These are phyloP conservation scores for Scheffersomyces illinoinensis DNA, from an alignment of 1,139 yeast genomes.

Conservation along the genomic window DNA sequence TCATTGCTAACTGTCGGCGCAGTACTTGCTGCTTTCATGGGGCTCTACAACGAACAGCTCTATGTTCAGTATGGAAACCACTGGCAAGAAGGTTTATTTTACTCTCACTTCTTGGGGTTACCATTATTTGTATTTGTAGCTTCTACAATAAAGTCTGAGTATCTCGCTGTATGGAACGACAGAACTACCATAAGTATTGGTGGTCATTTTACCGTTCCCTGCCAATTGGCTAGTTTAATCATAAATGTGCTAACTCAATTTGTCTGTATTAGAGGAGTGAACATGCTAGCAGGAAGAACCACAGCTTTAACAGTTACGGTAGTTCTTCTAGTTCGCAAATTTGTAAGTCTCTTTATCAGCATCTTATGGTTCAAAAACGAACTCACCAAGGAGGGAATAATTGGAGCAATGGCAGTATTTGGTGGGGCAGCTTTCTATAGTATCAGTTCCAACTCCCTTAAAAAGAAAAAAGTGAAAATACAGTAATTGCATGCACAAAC, in stretches of 20 bases:
- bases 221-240: conserved; percentile 24
- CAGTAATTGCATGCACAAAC: neutral
- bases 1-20: conserved; percentile 46
- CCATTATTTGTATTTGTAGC: conserved; percentile 50
- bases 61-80: conserved; percentile 52
- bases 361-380: conserved; percentile 47
- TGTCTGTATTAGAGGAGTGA: conserved; percentile 68
- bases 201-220: conserved; percentile 7
- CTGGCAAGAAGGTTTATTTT: conserved; percentile 69
- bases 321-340: conserved; percentile 59
- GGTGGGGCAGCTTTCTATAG: conserved; percentile 54
- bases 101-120: conserved; percentile 57
- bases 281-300: conserved; percentile 55
- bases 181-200: neutral
- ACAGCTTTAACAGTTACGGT: conserved; percentile 64
- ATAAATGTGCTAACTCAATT: conserved; percentile 62
- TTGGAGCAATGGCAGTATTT: conserved; percentile 55
- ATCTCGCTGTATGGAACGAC: conserved; percentile 11
- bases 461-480: neutral
- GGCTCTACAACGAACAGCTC: conserved; percentile 55
- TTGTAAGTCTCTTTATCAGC: conserved; percentile 58
- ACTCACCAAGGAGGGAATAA: conserved; percentile 34
- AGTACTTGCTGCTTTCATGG: conserved; percentile 52
- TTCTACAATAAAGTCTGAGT: conserved; percentile 16
- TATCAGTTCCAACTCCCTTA: neutral